Evolutionary conservation across 1,284 basidiomycete species (phyloP).

Genomic region (Exobasidium rhododendri): DNA sequence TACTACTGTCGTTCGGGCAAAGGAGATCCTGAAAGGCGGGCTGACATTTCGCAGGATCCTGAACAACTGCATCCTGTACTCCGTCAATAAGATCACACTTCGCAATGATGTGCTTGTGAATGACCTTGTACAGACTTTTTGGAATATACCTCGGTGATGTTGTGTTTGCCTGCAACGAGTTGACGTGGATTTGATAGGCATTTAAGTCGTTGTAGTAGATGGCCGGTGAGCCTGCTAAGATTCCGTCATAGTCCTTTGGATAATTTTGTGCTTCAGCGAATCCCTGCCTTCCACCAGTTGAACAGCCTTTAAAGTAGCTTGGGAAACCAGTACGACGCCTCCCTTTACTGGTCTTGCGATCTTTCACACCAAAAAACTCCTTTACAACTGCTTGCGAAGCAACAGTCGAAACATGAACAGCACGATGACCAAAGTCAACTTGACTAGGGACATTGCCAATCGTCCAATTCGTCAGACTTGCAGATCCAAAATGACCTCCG

Average conservation of each 20-base stretch:
- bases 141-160: slow-evolving; percentile 21
- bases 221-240: slow-evolving; percentile 31
- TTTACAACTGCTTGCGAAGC: slow-evolving; percentile 24
- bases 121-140: slow-evolving; percentile 16
- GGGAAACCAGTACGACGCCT: slow-evolving; percentile 19
- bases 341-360: not conserved
- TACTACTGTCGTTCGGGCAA: not conserved
- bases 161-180: slow-evolving; percentile 20
- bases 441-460: slow-evolving; percentile 19
- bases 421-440: slow-evolving; percentile 30
- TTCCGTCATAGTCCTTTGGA: slow-evolving; percentile 31
- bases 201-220: slow-evolving; percentile 30
- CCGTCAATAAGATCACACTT: slow-evolving; percentile 30
- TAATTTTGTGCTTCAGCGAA: slow-evolving; percentile 28
- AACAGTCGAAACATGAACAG: slow-evolving; percentile 23
- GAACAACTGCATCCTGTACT: slow-evolving; percentile 27
- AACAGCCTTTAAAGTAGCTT: slow-evolving; percentile 34
- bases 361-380: slow-evolving; percentile 26
- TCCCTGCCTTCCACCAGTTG: slow-evolving; percentile 29
- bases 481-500: slow-evolving; percentile 26
- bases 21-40: slow-evolving; percentile 13
- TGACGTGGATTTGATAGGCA: slow-evolving; percentile 36
- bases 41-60: slow-evolving; percentile 24
- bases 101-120: slow-evolving; percentile 24
- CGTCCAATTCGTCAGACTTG: slow-evolving; percentile 5